Evolutionary conservation across 1,284 basidiomycete genomes (phyloP).

Genomic region (Termitomyces sp.): DNA sequence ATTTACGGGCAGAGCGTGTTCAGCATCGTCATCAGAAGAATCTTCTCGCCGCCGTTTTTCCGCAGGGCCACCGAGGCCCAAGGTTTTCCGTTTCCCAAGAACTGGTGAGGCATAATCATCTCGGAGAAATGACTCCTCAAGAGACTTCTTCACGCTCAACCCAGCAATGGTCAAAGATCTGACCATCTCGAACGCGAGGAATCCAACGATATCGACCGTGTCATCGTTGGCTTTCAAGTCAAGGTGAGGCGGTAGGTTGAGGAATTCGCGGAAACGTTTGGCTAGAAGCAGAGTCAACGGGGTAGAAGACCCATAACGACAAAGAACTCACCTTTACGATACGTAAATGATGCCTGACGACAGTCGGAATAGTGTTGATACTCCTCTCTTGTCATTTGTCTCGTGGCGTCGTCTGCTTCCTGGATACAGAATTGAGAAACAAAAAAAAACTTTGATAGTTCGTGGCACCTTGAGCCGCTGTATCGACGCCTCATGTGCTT

Average conservation of each 20-base stretch:
- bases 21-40: constrained; percentile 52
- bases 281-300: constrained; percentile 38
- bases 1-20: constrained; percentile 61
- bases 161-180: constrained; percentile 86
- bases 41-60: constrained; percentile 62
- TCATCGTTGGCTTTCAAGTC: constrained; percentile 94
- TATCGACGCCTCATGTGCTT: constrained; percentile 92
- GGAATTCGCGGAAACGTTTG: constrained; percentile 93
- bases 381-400: constrained; percentile 94
- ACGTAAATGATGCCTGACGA: constrained; percentile 95
- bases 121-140: constrained; percentile 68
- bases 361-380: constrained; percentile 98
- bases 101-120: constrained; percentile 62
- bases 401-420: constrained; percentile 93
- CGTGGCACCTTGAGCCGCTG: constrained; percentile 68
- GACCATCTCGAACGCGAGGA: constrained; percentile 96
- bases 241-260: constrained; percentile 85
- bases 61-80: constrained; percentile 38
- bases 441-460: constrained; percentile 11
- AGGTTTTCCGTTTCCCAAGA: constrained; percentile 66
- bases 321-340: constrained; percentile 73
- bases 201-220: constrained; percentile 94
- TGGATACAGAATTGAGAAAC: constrained; percentile 26
- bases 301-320: not conserved
- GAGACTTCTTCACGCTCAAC: constrained; percentile 72